Conservation (phyloP, 257 asterid genomes). For the Salvia miltiorrhiza region DNA sequence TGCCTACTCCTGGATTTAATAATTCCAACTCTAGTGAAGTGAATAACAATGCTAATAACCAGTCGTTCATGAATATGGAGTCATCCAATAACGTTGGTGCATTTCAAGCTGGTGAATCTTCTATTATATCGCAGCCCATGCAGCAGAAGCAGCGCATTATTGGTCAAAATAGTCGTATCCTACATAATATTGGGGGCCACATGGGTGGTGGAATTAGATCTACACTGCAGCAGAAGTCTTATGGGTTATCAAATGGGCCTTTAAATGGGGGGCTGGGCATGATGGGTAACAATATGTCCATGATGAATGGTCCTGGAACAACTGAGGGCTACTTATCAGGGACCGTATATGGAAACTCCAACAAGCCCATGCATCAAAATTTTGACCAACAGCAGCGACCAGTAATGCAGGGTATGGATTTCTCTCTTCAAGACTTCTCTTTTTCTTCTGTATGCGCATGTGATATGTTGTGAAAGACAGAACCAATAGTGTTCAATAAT, state of each 20-base stretch:
- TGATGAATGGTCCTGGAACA: constrained; percentile 54
- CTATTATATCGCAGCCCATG: constrained; percentile 66
- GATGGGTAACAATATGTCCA: constrained; percentile 51
- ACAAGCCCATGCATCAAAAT: constrained; percentile 52
- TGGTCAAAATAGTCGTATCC: constrained; percentile 72
- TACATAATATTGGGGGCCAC: constrained; percentile 79
- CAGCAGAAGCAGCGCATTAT: constrained; percentile 73
- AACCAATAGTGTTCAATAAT: constrained; percentile 1
- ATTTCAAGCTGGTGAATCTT: constrained; percentile 59
- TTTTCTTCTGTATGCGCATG: neutral
- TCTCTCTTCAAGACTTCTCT: constrained; percentile 8
- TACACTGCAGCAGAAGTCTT: constrained; percentile 66
- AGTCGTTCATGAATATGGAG: constrained; percentile 57
- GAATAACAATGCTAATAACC: constrained; percentile 48
- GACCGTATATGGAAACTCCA: constrained; percentile 55
- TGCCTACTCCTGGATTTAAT: constrained; percentile 94
- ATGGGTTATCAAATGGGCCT: constrained; percentile 64
- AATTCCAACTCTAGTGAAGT: constrained; percentile 43
- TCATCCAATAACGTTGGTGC: constrained; percentile 51
- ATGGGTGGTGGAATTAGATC: constrained; percentile 78
- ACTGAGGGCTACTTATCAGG: constrained; percentile 63
- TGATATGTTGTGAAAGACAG: constrained; percentile 3
- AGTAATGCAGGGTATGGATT: constrained; percentile 49
- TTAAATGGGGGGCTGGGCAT: constrained; percentile 65
- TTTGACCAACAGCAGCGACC: constrained; percentile 67